A percentile compares a stretch with the other conserved stretches of the same genome.
Evolutionary conservation across 1,139 yeast genomes (phyloP).

Genomic region (Kodamaea suecica): DNA sequence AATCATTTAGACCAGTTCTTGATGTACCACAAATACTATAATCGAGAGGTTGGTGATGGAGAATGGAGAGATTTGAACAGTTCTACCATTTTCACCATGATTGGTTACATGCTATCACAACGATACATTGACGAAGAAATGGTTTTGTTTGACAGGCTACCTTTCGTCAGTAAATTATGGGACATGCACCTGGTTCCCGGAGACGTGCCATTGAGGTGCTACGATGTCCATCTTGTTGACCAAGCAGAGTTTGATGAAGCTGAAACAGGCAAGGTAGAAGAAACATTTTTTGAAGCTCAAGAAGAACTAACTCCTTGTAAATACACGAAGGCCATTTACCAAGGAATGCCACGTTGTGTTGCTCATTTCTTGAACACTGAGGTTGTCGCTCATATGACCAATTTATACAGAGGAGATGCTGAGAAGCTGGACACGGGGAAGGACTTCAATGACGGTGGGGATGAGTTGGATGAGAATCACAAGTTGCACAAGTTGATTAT

Average conservation of each 20-base stretch:
- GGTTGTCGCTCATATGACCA: conserved; percentile 28
- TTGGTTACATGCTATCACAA: conserved; percentile 42
- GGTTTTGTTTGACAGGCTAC: conserved; percentile 21
- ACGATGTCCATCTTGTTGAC: conserved; percentile 31
- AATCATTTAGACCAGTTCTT: conserved; percentile 54
- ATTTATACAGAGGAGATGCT: conserved; percentile 43
- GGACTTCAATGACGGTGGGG: conserved; percentile 24
- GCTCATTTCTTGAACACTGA: conserved; percentile 34
- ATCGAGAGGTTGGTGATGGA: conserved; percentile 30
- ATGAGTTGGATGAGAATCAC: conserved; percentile 27
- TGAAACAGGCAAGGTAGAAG: conserved; percentile 18
- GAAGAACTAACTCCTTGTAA: conserved; percentile 18
- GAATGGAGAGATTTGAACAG: conserved; percentile 58
- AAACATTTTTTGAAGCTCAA: conserved; percentile 27
- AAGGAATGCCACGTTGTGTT: conserved; percentile 23
- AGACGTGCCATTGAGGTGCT: conserved; percentile 35
- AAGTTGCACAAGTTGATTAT: conserved; percentile 28
- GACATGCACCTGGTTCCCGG: conserved; percentile 29
- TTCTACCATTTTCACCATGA: conserved; percentile 51
- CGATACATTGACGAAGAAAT: conserved; percentile 26
- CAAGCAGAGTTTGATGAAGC: conserved; percentile 42
- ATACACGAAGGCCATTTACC: conserved; percentile 16
- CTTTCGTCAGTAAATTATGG: conserved; percentile 31
- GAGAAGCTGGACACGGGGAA: conserved; percentile 32
- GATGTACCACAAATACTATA: conserved; percentile 60